Conservation (phyloP, 352 stramenopile genomes). For the Phytophthora capsici region DNA sequence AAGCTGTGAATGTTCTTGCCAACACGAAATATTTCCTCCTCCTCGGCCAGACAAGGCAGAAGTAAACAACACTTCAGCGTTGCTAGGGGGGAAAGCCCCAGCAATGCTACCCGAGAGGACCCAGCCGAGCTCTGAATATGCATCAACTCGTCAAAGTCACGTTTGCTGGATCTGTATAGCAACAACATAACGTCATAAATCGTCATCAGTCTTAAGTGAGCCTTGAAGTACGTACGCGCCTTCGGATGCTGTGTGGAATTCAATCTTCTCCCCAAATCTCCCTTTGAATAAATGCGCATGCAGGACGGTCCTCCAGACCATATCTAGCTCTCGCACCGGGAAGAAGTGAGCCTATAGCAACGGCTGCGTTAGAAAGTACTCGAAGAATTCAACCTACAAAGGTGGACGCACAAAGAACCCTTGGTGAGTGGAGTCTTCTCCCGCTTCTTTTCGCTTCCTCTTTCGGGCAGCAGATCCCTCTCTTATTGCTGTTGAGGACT, state of each 20-base stretch:
- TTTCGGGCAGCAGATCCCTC: conserved; percentile 30
- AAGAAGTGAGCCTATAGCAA: conserved; percentile 61
- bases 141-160: conserved; percentile 83
- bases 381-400: background rate
- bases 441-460: conserved; percentile 31
- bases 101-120: conserved; percentile 39
- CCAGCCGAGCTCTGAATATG: conserved; percentile 63
- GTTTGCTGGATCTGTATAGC: conserved; percentile 51
- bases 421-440: background rate
- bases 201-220: background rate
- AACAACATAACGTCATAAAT: background rate
- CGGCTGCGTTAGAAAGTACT: background rate
- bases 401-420: conserved; percentile 48
- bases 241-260: conserved; percentile 64
- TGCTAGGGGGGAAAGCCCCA: conserved; percentile 46
- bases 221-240: conserved; percentile 47
- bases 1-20: conserved; percentile 73
- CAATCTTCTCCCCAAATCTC: conserved; percentile 65
- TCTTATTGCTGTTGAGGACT: too few relatives aligned
- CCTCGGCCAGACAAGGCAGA: conserved; percentile 54
- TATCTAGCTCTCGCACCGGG: conserved; percentile 57
- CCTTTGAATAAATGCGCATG: conserved; percentile 67
- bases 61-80: conserved; percentile 75
- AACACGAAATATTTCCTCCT: conserved; percentile 79
- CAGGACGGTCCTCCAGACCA: conserved; percentile 69